Conservation (phyloP, 805 yeast species). For the Ogataea angusta region DNA sequence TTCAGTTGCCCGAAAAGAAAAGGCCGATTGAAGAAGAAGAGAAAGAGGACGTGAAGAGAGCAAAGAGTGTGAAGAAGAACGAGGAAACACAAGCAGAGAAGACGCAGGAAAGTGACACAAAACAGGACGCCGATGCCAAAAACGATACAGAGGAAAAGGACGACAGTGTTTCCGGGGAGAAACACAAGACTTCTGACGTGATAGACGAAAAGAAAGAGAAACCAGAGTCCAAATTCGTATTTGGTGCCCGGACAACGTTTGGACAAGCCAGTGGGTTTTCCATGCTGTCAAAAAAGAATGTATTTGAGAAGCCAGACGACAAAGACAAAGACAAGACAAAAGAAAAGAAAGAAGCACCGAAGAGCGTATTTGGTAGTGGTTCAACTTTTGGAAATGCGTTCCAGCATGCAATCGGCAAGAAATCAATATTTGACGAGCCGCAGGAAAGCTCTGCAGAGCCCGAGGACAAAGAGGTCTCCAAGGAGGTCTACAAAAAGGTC, state of each 20-base stretch:
- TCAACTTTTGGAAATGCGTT: slow-evolving; percentile 54
- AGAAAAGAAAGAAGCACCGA: slow-evolving; percentile 1
- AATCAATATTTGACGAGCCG: slow-evolving; percentile 53
- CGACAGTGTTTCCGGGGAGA: background rate
- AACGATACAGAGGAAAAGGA: slow-evolving; percentile 2
- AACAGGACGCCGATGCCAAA: slow-evolving; percentile 6
- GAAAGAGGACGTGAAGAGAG: slow-evolving; percentile 1
- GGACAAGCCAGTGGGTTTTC: slow-evolving; percentile 43
- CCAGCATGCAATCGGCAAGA: slow-evolving; percentile 45
- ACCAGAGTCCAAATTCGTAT: slow-evolving; percentile 44
- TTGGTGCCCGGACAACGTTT: slow-evolving; percentile 52
- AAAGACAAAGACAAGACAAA: slow-evolving; percentile 1
- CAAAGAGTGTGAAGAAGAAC: slow-evolving; percentile 1
- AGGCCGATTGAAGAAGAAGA: slow-evolving; percentile 1
- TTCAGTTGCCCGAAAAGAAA: background rate
- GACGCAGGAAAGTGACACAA: slow-evolving; percentile 1
- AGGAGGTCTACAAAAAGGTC: slow-evolving; percentile 48
- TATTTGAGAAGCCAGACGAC: slow-evolving; percentile 25
- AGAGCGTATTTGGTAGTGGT: slow-evolving; percentile 41
- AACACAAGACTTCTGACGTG: slow-evolving; percentile 1
- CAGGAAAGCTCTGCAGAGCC: slow-evolving; percentile 20
- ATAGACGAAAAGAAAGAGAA: slow-evolving; percentile 1
- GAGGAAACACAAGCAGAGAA: slow-evolving; percentile 3
- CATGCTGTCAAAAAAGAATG: slow-evolving; percentile 31
- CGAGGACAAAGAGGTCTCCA: slow-evolving; percentile 29